These are phyloP conservation scores for Cystobasidium slooffiae DNA, from an alignment of 1,284 basidiomycete genomes.

Conservation along the genomic window DNA sequence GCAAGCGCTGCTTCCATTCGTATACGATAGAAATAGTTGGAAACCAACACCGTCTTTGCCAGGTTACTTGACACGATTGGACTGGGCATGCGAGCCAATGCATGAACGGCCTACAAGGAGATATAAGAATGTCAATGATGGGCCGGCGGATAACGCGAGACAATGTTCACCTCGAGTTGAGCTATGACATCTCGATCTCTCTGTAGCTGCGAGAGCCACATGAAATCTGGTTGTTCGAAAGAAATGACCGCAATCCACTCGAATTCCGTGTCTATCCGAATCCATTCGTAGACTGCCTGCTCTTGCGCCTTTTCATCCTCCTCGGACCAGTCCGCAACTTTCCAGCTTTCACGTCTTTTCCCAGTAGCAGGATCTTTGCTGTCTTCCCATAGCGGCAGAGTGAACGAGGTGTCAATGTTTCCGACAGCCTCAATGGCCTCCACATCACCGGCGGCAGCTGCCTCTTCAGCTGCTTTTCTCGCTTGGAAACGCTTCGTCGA, in stretches of 20 bases:
- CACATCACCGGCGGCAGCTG: slow-evolving; percentile 81
- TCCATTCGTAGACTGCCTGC: slow-evolving; percentile 98
- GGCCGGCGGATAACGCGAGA: not conserved
- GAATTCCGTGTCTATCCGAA: slow-evolving; percentile 97
- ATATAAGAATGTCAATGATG: not conserved
- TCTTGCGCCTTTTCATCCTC: slow-evolving; percentile 91
- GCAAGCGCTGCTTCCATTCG: slow-evolving; percentile 91
- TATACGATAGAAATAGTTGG: slow-evolving; percentile 96
- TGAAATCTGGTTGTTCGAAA: slow-evolving; percentile 95
- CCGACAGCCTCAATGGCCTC: slow-evolving; percentile 92
- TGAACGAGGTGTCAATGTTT: slow-evolving; percentile 92
- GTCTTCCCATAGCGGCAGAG: slow-evolving; percentile 95
- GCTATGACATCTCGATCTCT: slow-evolving; percentile 97
- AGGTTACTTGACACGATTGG: slow-evolving; percentile 88
- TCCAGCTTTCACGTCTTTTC: slow-evolving; percentile 90
- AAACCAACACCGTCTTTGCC: slow-evolving; percentile 89
- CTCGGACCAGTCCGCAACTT: slow-evolving; percentile 96
- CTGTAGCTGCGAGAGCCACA: slow-evolving; percentile 98
- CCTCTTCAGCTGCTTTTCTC: slow-evolving; percentile 87
- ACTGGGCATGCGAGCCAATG: slow-evolving; percentile 78
- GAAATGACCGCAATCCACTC: slow-evolving; percentile 94
- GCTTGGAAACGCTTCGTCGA: slow-evolving; percentile 94
- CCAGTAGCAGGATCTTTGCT: slow-evolving; percentile 33
- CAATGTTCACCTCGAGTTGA: slow-evolving; percentile 78
- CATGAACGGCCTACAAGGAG: slow-evolving; percentile 73